A percentile compares a stretch with the other conserved stretches of the same genome.
phyloP scores from a whole-genome alignment of 1,284 basidiomycete genomes.

The Spongispora temasekensis region DNA sequence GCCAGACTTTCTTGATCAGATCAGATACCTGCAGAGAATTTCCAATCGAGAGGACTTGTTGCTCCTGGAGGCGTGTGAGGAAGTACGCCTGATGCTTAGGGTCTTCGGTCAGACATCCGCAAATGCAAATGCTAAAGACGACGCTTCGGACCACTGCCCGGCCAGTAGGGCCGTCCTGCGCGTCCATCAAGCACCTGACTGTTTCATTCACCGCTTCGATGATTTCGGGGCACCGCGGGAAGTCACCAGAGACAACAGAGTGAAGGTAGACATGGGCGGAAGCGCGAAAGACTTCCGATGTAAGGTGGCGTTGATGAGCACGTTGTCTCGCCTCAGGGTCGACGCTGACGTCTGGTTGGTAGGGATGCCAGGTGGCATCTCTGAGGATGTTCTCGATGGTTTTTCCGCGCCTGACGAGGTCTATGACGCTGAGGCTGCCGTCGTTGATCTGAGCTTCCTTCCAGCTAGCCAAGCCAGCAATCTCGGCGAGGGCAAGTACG shows the following conservation, averaged over 20 bases:
- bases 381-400: conserved; percentile 52
- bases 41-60: conserved; percentile 54
- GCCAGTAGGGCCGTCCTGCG: conserved; percentile 44
- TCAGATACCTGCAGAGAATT: conserved; percentile 59
- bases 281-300: conserved; percentile 74
- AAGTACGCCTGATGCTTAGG: conserved; percentile 46
- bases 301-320: conserved; percentile 48
- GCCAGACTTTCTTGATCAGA: conserved; percentile 67
- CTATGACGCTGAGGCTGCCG: conserved; percentile 54
- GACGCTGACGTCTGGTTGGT: not conserved
- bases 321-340: conserved; percentile 26
- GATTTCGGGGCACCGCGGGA: conserved; percentile 64
- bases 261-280: conserved; percentile 71
- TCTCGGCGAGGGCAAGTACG: conserved; percentile 77
- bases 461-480: conserved; percentile 66
- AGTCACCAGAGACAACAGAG: conserved; percentile 68
- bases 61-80: conserved; percentile 47
- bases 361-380: conserved; percentile 14
- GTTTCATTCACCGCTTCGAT: conserved; percentile 53
- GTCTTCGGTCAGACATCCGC: conserved; percentile 66
- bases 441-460: conserved; percentile 45
- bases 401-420: conserved; percentile 54
- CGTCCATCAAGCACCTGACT: conserved; percentile 48
- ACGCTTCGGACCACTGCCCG: conserved; percentile 71
- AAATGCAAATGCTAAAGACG: conserved; percentile 74